These are phyloP conservation scores for Chlorencoelia australis DNA, from an alignment of 2,329 filamentous ascomycete species.

Conservation along the genomic window DNA sequence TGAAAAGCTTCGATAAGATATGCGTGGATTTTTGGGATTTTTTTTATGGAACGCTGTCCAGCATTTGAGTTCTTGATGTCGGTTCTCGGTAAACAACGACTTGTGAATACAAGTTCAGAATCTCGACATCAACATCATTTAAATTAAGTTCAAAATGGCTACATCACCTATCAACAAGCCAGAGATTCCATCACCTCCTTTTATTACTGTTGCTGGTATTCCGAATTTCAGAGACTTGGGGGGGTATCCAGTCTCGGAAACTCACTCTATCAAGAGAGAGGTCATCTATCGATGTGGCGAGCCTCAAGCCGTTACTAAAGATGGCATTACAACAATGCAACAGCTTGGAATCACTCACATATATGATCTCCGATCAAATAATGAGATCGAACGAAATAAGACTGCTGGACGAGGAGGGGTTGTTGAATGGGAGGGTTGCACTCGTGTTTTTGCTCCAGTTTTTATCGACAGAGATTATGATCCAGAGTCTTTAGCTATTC, in stretches of 20 bases:
- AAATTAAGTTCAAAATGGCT: too few relatives aligned
- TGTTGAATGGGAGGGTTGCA: slow-evolving; percentile 39
- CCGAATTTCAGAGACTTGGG: slow-evolving; percentile 61
- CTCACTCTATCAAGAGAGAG: slow-evolving; percentile 38
- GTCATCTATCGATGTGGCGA: slow-evolving; percentile 61
- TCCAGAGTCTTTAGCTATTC: slow-evolving; percentile 50
- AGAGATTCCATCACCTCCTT: too few relatives aligned
- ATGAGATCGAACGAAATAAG: slow-evolving; percentile 43
- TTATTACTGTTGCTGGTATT: slow-evolving; percentile 44
- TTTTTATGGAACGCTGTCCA: too few relatives aligned
- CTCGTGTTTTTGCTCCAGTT: slow-evolving; percentile 52
- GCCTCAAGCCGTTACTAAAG: slow-evolving; percentile 44
- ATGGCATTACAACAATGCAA: slow-evolving; percentile 42
- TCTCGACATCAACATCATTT: too few relatives aligned
- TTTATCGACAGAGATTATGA: slow-evolving; percentile 51
- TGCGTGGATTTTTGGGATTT: too few relatives aligned
- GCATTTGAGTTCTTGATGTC: too few relatives aligned
- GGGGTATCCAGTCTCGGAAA: slow-evolving; percentile 38
- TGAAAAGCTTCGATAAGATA: too few relatives aligned
- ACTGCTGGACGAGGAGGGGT: slow-evolving; percentile 28
- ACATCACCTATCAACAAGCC: too few relatives aligned
- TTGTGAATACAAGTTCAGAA: too few relatives aligned
- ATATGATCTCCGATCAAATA: slow-evolving; percentile 56
- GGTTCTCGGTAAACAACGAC: too few relatives aligned
- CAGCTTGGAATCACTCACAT: slow-evolving; percentile 50